Evolutionary conservation across 2,329 filamentous ascomycete species (phyloP).

Genomic region (Ophiosphaerella korrae): DNA sequence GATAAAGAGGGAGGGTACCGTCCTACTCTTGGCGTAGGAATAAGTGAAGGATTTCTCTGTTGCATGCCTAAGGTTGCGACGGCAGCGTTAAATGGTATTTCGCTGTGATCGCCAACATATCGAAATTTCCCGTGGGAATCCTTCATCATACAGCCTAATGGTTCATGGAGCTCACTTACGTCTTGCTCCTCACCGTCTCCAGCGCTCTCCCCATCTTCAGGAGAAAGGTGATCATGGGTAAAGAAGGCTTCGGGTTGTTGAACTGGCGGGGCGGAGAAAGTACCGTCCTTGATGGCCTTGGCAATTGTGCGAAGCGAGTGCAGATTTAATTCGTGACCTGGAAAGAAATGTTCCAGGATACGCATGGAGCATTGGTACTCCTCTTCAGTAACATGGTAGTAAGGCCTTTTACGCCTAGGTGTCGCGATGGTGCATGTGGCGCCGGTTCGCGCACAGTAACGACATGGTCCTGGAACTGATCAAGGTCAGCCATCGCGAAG

Average conservation of each 20-base stretch:
- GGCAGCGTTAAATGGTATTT: conserved; percentile 46
- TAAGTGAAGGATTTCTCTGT: conserved; percentile 32
- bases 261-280: conserved; percentile 26
- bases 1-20: conserved; percentile 37
- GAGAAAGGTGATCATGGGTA: conserved; percentile 23
- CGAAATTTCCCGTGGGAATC: conserved; percentile 42
- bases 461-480: conserved; percentile 46
- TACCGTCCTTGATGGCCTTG: conserved; percentile 40
- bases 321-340: conserved; percentile 43
- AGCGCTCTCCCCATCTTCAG: conserved; percentile 28
- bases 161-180: conserved; percentile 43
- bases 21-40: conserved; percentile 36
- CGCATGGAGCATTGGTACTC: conserved; percentile 47
- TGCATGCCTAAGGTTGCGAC: conserved; percentile 38
- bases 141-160: conserved; percentile 46
- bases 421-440: conserved; percentile 43
- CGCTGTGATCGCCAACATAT: conserved; percentile 45
- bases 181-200: conserved; percentile 37
- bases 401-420: conserved; percentile 43
- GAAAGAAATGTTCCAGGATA: conserved; percentile 46
- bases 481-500: conserved; percentile 23
- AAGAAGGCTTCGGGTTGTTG: conserved; percentile 32
- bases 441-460: conserved; percentile 46
- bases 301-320: conserved; percentile 40
- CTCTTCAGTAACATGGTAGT: conserved; percentile 48